Evolutionary conservation across 2,329 filamentous ascomycete species (phyloP), one percentile per base, ranked within the genome.

Genomic region (Ciborinia camelliae): DNA sequence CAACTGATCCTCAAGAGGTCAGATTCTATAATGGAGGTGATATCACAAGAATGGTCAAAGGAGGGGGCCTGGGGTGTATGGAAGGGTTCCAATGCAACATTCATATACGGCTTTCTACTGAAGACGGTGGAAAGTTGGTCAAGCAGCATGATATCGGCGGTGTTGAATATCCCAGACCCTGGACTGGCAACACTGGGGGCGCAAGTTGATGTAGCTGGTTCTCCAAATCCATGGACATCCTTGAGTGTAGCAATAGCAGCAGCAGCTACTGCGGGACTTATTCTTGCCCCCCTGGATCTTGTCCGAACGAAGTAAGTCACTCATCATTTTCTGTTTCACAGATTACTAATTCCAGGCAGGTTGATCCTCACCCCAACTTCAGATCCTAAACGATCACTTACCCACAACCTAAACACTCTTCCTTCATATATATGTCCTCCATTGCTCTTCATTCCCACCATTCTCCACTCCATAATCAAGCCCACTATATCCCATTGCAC

Each of bases 101-200:
- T 98, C 73, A 82, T 98, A 58, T 97, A 98, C 78, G 90, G 88
- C 0, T 86, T 97, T 54, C 82, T 98, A 23, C 86, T 93, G 68
- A 92, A 92, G 14, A 89, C 96, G 9, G 80, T 97, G 37, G 95
- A 98, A 76, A 93, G 91, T 71, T 99, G 96, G 88, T 90, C 93
- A 12, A 86, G 92, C 72, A 95, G 92, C 72, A 84, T 97, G 61
- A 82, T 98, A n/a, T 92, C 92, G 52, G 94, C 95, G 1, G 82
- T 98, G 7, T 84, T 98, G 71, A 96, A 96, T 68, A 85, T 98
- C 18, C 93, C 94, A 1, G 94, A 98, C 73, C 81, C 92, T 39
- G 90, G 90, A 10, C 80, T 92, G 63, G 86, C 85, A 70, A 61
- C 68, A 5, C 68, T 74, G 4, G 57, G 73, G 9, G 73, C 72